phyloP scores from a whole-genome alignment of 768 basidiomycete genomes.

The Baorangia bicolor region DNA sequence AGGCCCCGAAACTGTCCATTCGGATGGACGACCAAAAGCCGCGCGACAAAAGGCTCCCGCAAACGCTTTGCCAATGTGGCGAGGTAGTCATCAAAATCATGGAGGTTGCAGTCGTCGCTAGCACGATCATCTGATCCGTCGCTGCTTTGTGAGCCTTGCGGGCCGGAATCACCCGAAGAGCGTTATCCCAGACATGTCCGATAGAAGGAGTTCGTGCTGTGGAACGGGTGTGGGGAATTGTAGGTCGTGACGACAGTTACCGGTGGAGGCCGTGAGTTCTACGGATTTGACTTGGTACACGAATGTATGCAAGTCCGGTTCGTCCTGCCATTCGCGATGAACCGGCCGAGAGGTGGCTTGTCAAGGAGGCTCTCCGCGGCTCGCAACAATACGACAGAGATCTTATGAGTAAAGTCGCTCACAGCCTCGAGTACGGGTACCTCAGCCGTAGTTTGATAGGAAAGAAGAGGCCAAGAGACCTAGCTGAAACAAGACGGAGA shows the following conservation, averaged over 20 bases:
- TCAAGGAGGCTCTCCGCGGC: constrained; percentile 19
- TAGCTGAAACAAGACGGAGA: constrained; percentile 26
- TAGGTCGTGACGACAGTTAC: constrained; percentile 15
- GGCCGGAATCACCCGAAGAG: constrained; percentile 8
- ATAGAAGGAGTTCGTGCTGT: constrained; percentile 14
- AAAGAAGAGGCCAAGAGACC: constrained; percentile 4
- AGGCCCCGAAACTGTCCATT: constrained; percentile 21
- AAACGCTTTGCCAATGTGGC: constrained; percentile 10
- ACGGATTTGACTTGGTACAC: constrained; percentile 22
- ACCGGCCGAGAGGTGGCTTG: constrained; percentile 28
- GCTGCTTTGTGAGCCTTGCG: background rate
- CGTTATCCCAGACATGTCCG: constrained; percentile 26
- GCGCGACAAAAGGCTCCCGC: constrained; percentile 23
- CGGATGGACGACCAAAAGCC: constrained; percentile 22
- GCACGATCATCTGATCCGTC: background rate
- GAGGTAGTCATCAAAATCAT: constrained; percentile 14
- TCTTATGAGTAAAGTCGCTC: constrained; percentile 13
- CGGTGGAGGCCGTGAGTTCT: background rate
- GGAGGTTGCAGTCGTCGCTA: constrained; percentile 8
- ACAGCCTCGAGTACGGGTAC: constrained; percentile 11
- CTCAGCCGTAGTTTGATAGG: background rate
- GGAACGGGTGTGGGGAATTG: constrained; percentile 2
- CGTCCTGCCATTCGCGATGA: constrained; percentile 31
- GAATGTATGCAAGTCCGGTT: constrained; percentile 27
- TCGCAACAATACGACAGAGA: constrained; percentile 13